phyloP scores from a whole-genome alignment of 352 stramenopile species.

The Phytophthora meadii region DNA sequence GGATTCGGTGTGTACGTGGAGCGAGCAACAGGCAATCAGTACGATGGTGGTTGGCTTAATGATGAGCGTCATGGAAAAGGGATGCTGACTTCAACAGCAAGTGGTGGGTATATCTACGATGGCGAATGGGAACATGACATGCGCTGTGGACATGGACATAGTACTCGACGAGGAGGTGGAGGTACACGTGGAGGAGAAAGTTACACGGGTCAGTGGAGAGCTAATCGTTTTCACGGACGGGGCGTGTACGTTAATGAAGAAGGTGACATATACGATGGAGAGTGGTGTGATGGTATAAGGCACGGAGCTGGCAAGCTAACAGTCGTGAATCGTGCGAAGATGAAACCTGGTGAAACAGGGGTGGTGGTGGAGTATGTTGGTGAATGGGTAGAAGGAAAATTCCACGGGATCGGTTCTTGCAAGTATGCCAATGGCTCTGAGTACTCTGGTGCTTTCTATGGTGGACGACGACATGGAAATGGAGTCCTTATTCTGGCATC shows the following conservation, averaged over 20 bases:
- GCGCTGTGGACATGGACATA: conserved; percentile 73
- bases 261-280: conserved; percentile 73
- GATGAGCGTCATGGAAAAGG: conserved; percentile 77
- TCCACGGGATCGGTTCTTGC: conserved; percentile 84
- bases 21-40: conserved; percentile 75
- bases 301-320: conserved; percentile 73
- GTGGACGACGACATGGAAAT: conserved; percentile 78
- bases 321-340: conserved; percentile 20
- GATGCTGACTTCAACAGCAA: conserved; percentile 63
- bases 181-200: conserved; percentile 50
- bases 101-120: conserved; percentile 75
- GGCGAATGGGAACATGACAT: conserved; percentile 81
- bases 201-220: conserved; percentile 72
- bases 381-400: conserved; percentile 65
- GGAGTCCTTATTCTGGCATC: conserved; percentile 54
- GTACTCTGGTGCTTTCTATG: conserved; percentile 86
- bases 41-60: conserved; percentile 76
- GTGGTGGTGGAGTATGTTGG: conserved; percentile 70
- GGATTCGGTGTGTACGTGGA: conserved; percentile 82
- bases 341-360: conserved; percentile 27
- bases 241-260: conserved; percentile 71
- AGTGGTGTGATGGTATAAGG: conserved; percentile 60
- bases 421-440: conserved; percentile 88
- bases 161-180: conserved; percentile 61
- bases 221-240: conserved; percentile 71